Percentiles rank a stretch among this genome's conserved stretches.
Evolutionary conservation across 2,329 filamentous ascomycete genomes (phyloP).

Genomic region (Claviceps quebecensis): DNA sequence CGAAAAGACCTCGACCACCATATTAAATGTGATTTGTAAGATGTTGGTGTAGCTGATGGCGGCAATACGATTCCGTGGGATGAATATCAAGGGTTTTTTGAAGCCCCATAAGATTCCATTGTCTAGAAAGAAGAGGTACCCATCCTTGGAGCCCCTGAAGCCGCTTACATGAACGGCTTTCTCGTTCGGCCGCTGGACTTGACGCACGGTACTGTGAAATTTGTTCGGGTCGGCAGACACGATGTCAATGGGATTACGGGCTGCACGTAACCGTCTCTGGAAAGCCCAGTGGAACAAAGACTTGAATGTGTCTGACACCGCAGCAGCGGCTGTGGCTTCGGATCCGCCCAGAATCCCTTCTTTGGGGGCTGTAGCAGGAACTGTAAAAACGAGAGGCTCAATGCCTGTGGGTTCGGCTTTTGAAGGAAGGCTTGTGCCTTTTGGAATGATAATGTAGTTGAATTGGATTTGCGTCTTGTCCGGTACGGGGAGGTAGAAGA

Average conservation of each 20-base stretch:
- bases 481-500: conserved; percentile 50
- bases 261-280: conserved; percentile 34
- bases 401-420: conserved; percentile 27
- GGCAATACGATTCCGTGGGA: conserved; percentile 45
- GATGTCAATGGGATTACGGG: conserved; percentile 33
- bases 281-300: conserved; percentile 49
- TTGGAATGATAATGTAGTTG: conserved; percentile 51
- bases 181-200: conserved; percentile 45
- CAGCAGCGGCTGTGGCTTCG: conserved; percentile 32
- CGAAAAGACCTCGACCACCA: conserved; percentile 46
- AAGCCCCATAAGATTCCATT: conserved; percentile 56
- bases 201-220: conserved; percentile 42
- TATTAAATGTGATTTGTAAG: conserved; percentile 54
- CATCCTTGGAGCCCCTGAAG: conserved; percentile 55
- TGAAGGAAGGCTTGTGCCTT: conserved; percentile 36
- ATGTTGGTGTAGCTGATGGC: conserved; percentile 56
- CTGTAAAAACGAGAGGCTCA: conserved; percentile 52
- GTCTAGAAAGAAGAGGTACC: conserved; percentile 52
- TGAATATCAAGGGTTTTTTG: conserved; percentile 54
- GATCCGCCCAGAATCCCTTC: conserved; percentile 40
- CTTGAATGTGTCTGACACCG: conserved; percentile 45
- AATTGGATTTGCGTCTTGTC: conserved; percentile 52
- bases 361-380: conserved; percentile 46
- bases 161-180: conserved; percentile 52
- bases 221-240: conserved; percentile 38